phyloP scores from a whole-genome alignment of 169 alveolate genomes.

The Sarcocystis neurona region DNA sequence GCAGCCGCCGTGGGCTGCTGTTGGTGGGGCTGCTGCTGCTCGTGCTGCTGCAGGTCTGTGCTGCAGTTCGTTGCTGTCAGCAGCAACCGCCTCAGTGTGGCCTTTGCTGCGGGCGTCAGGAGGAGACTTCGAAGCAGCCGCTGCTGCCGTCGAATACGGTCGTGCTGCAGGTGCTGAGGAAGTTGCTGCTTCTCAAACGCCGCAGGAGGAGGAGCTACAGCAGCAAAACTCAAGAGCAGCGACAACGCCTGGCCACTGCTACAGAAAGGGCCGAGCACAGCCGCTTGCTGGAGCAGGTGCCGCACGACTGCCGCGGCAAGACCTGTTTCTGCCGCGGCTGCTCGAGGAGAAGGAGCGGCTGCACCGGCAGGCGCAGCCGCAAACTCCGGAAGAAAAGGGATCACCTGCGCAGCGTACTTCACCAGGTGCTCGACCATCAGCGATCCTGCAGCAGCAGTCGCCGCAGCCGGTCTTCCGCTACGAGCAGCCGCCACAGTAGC shows the following conservation, averaged over 20 bases:
- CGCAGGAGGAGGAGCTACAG: background rate
- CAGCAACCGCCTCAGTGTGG: too few relatives aligned
- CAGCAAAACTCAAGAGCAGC: background rate
- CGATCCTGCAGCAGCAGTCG: background rate
- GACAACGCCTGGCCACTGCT: background rate
- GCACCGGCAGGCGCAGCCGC: conserved; percentile 21
- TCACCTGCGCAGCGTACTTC: background rate
- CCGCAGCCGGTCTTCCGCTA: background rate
- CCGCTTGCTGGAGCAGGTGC: background rate
- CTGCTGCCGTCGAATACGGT: background rate
- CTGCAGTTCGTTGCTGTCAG: too few relatives aligned
- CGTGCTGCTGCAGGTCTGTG: too few relatives aligned
- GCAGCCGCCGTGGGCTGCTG: too few relatives aligned
- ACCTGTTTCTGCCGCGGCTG: background rate
- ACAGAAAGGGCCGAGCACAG: background rate
- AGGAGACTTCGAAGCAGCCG: background rate
- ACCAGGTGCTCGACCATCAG: background rate
- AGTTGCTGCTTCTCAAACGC: conserved; percentile 13
- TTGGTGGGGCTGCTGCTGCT: too few relatives aligned
- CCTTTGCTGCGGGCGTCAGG: background rate
- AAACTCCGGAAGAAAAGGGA: conserved; percentile 30
- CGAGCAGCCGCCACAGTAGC: too few relatives aligned
- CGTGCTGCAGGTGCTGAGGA: conserved; percentile 13
- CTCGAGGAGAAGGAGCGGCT: background rate
- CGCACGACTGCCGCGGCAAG: conserved; percentile 11